phyloP scores from a whole-genome alignment of 208 protist genomes.

The Leishmania major region DNA sequence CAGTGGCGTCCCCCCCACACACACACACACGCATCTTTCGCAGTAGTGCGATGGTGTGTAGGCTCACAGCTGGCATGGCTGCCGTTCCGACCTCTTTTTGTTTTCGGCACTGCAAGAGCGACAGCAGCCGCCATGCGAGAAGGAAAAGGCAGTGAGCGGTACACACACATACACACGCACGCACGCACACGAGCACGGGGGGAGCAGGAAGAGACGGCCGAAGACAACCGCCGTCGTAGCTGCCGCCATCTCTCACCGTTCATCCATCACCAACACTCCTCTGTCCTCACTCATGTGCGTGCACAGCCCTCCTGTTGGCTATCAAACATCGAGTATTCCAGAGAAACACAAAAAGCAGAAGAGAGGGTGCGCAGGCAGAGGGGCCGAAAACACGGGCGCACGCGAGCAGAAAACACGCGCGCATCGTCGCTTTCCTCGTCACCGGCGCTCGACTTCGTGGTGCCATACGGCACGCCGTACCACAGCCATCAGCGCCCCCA shows the following conservation, averaged over 20 bases:
- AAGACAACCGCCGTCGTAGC: background rate
- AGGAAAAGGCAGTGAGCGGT: background rate
- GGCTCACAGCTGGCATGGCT: background rate
- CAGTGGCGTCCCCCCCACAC: background rate
- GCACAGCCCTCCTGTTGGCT: background rate
- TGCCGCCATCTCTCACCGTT: background rate
- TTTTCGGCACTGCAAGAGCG: background rate
- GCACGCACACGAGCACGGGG: background rate
- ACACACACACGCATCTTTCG: background rate
- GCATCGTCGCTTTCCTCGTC: background rate
- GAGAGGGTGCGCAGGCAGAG: background rate
- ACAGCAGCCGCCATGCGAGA: background rate
- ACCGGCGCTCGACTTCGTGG: background rate
- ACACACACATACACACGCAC: no score
- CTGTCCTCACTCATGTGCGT: background rate
- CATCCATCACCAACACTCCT: background rate
- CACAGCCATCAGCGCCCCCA: background rate
- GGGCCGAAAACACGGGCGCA: background rate
- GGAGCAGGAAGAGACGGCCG: background rate
- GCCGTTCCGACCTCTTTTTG: background rate
- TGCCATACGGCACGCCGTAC: background rate
- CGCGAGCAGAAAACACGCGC: background rate
- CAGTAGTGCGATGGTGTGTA: background rate
- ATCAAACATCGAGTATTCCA: slow-evolving; percentile 11
- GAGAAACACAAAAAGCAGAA: background rate